These are phyloP conservation scores for Bipolaris gigantea DNA, from an alignment of 2,329 filamentous ascomycete species.

Conservation along the genomic window DNA sequence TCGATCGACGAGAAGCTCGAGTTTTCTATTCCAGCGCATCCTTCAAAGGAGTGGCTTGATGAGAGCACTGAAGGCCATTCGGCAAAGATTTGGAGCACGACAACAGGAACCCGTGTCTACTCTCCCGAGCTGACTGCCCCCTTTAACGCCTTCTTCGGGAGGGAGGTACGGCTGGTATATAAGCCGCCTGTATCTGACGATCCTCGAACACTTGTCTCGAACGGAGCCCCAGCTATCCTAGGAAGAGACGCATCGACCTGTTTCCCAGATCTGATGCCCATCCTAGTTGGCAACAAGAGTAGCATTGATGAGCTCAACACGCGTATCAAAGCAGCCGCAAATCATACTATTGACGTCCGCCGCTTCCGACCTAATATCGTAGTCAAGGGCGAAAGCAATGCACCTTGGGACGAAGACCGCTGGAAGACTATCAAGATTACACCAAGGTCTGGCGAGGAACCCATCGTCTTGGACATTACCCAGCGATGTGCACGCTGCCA, in stretches of 20 bases:
- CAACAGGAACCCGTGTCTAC: conserved; percentile 62
- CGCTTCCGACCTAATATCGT: conserved; percentile 67
- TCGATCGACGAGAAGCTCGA: conserved; percentile 34
- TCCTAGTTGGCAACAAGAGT: conserved; percentile 59
- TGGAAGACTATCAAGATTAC: conserved; percentile 62
- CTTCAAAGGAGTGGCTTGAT: conserved; percentile 56
- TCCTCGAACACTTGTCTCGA: conserved; percentile 58
- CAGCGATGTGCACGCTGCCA: conserved; percentile 63
- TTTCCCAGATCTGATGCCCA: conserved; percentile 63
- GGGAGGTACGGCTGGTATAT: conserved; percentile 60
- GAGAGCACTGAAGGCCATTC: conserved; percentile 53
- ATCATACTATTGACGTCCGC: conserved; percentile 57
- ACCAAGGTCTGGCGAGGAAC: conserved; percentile 7
- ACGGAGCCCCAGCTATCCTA: conserved; percentile 57
- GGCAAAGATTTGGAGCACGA: conserved; percentile 61
- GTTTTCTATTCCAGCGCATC: conserved; percentile 60
- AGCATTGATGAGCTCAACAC: conserved; percentile 62
- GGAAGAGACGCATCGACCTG: conserved; percentile 58
- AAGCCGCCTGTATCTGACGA: conserved; percentile 57
- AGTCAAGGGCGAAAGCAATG: conserved; percentile 51
- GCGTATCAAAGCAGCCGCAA: conserved; percentile 50
- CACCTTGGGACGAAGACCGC: conserved; percentile 64
- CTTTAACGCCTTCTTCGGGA: conserved; percentile 60
- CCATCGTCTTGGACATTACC: conserved; percentile 59
- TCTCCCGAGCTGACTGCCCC: conserved; percentile 53